Percentiles rank a stretch among this genome's conserved stretches.
Evolutionary conservation across 1,139 yeast species (phyloP).

Genomic region (Magnusiomyces fungicola): DNA sequence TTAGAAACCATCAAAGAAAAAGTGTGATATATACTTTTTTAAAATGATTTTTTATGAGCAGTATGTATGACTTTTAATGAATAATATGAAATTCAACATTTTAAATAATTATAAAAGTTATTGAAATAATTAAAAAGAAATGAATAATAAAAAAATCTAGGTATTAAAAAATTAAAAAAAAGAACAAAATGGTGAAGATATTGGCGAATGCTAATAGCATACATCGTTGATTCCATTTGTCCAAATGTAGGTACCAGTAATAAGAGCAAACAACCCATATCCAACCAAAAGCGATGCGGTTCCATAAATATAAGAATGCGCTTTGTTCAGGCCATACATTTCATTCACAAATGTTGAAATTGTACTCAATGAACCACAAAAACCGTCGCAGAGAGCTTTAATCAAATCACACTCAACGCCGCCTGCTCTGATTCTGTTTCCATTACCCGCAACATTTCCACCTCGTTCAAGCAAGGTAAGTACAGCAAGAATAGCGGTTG

Average conservation of each 20-base stretch:
- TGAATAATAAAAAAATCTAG: too few relatives aligned
- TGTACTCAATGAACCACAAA: constrained; percentile 72
- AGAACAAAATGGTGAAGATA: too few relatives aligned
- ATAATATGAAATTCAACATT: too few relatives aligned
- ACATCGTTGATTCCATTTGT: constrained; percentile 7
- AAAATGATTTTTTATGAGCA: too few relatives aligned
- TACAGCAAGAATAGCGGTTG: constrained; percentile 50
- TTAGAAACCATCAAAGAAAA: constrained; percentile 11
- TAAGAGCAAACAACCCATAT: constrained; percentile 36
- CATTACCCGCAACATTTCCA: constrained; percentile 9
- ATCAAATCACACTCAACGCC: constrained; percentile 45
- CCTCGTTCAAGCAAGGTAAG: constrained; percentile 42
- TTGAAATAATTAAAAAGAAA: too few relatives aligned
- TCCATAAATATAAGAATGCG: constrained; percentile 38
- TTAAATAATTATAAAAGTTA: too few relatives aligned
- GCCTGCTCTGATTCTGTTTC: constrained; percentile 29
- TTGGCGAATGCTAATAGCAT: too few relatives aligned
- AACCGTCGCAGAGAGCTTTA: constrained; percentile 57
- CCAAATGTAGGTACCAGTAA: constrained; percentile 39
- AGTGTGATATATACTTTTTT: too few relatives aligned
- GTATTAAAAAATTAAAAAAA: too few relatives aligned
- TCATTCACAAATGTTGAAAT: constrained; percentile 73
- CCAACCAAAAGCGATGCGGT: constrained; percentile 32
- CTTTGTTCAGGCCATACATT: constrained; percentile 36
- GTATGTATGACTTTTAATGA: too few relatives aligned